These are phyloP conservation scores for Tylopilus sp. DNA, from an alignment of 1,284 basidiomycete species.

Conservation along the genomic window DNA sequence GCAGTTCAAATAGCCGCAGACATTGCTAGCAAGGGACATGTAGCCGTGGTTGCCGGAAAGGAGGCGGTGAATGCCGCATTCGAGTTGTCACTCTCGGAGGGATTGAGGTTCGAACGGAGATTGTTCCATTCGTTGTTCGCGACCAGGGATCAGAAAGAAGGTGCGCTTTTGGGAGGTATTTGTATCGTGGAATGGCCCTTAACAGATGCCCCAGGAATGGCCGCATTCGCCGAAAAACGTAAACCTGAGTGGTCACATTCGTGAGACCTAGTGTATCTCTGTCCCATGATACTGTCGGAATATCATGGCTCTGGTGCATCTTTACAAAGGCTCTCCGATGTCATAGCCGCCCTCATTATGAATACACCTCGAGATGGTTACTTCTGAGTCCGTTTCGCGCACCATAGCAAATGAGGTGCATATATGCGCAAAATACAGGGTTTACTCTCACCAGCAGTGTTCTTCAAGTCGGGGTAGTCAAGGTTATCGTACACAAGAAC, in stretches of 20 bases:
- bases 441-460: neutral
- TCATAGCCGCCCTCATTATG: neutral
- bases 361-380: neutral
- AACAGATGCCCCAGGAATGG: constrained; percentile 65
- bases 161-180: constrained; percentile 42
- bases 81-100: constrained; percentile 81
- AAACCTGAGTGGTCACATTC: constrained; percentile 78
- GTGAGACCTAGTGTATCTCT: constrained; percentile 7
- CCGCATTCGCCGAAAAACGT: constrained; percentile 97
- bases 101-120: constrained; percentile 84
- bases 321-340: neutral
- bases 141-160: constrained; percentile 97
- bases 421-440: neutral
- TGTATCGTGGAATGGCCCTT: neutral
- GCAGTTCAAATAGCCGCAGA: constrained; percentile 80
- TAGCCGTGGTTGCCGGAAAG: constrained; percentile 90
- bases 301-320: neutral
- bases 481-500: neutral
- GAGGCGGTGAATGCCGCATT: constrained; percentile 94
- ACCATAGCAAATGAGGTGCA: neutral
- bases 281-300: neutral
- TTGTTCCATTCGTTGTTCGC: constrained; percentile 94
- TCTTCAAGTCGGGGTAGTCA: neutral
- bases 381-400: neutral
- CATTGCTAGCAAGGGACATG: constrained; percentile 82